Percentiles rank a stretch among this genome's conserved stretches.
These are phyloP conservation scores for Podaxis carcinomalis DNA, from an alignment of 768 basidiomycete genomes.

Conservation along the genomic window DNA sequence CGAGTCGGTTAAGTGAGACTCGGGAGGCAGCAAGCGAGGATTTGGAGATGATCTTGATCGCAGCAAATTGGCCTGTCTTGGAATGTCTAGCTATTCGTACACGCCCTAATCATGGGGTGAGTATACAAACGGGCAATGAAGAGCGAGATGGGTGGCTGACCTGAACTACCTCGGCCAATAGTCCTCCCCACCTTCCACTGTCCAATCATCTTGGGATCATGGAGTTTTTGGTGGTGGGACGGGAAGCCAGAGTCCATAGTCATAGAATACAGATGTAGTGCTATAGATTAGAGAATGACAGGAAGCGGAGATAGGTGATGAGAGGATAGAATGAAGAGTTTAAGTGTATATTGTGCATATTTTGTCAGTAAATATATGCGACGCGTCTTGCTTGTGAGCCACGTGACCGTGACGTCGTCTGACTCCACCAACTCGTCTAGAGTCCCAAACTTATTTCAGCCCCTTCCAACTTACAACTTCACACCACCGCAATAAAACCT, in stretches of 20 bases:
- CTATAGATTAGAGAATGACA: slow-evolving; percentile 14
- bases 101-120: slow-evolving; percentile 50
- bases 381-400: slow-evolving; percentile 27
- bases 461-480: background rate
- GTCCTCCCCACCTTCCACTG: slow-evolving; percentile 82
- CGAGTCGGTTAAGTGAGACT: slow-evolving; percentile 63
- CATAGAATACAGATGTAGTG: slow-evolving; percentile 14
- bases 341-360: background rate
- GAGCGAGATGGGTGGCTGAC: slow-evolving; percentile 31
- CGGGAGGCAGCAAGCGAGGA: slow-evolving; percentile 54
- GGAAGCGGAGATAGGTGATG: background rate
- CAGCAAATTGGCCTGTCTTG: slow-evolving; percentile 86
- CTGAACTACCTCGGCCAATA: slow-evolving; percentile 79
- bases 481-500: background rate
- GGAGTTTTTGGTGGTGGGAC: slow-evolving; percentile 17
- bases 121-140: background rate
- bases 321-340: background rate
- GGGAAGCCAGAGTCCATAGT: background rate
- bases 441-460: background rate
- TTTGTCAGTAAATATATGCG: slow-evolving; percentile 13
- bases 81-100: slow-evolving; percentile 86
- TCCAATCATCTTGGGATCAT: slow-evolving; percentile 67
- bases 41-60: slow-evolving; percentile 93
- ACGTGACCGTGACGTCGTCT: slow-evolving; percentile 15
- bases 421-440: background rate